A percentile compares a stretch with the other conserved stretches of the same genome.
Conservation (phyloP, 148 eudicot species). For the Vaccinium macrocarpon region DNA sequence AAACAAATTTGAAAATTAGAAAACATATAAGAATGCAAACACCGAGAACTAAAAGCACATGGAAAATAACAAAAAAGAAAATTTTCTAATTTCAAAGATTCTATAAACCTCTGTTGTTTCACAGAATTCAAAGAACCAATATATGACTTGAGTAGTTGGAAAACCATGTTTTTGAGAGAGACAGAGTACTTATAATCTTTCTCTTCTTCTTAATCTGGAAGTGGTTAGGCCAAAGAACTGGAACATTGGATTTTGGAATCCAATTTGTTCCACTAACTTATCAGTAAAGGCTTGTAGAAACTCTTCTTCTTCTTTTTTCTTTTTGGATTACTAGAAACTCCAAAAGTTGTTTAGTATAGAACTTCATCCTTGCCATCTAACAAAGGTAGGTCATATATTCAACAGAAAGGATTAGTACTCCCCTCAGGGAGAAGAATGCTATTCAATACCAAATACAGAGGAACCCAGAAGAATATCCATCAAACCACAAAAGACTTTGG, state of each 20-base stretch:
- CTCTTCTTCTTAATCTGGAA: neutral
- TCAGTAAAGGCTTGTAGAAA: neutral
- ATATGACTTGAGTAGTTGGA: neutral
- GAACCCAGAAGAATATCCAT: neutral
- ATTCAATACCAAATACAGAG: neutral
- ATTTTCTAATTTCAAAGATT: neutral
- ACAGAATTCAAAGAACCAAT: neutral
- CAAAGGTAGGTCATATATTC: neutral
- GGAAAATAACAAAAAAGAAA: neutral
- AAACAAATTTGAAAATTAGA: neutral
- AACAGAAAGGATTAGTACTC: neutral
- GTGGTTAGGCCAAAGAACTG: neutral
- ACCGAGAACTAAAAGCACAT: neutral
- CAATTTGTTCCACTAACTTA: neutral
- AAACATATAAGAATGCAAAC: neutral
- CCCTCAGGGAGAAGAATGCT: neutral
- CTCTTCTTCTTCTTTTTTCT: neutral
- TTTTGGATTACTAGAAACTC: too few species aligned
- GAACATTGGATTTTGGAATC: neutral
- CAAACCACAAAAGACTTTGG: neutral
- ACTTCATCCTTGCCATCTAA: neutral
- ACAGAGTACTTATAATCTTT: neutral
- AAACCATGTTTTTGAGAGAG: neutral
- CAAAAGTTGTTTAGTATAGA: neutral
- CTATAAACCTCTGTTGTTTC: neutral